Evolutionary conservation across 176 grass and related monocot species (phyloP).

Genomic region (Otatea glauca): DNA sequence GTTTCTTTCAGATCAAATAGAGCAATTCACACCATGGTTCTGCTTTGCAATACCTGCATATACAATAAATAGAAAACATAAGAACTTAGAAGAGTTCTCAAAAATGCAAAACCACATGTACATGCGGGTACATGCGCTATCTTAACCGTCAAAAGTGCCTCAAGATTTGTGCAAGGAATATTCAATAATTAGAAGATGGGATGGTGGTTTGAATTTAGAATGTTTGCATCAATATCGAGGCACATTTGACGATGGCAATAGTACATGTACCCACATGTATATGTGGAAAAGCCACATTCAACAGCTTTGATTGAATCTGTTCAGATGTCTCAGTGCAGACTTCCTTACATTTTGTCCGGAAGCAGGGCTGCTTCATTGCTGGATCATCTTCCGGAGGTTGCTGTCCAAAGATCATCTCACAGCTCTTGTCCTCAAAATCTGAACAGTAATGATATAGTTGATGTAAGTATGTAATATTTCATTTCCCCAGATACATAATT

Average conservation of each 20-base stretch:
- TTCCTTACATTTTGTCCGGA: constrained; percentile 66
- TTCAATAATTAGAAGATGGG: no score
- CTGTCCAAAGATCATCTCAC: constrained; percentile 97
- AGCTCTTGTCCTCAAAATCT: constrained; percentile 99
- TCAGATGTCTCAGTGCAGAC: constrained; percentile 10
- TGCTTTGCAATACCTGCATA: constrained; percentile 82
- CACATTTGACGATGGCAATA: no score
- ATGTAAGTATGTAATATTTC: constrained; percentile 43
- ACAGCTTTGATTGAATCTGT: constrained; percentile 5
- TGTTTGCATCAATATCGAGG: no score
- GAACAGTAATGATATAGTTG: constrained; percentile 41
- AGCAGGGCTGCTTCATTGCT: constrained; percentile 90
- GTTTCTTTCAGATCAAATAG: constrained; percentile 50
- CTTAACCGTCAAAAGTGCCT: no score
- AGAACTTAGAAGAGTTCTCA: constrained; percentile 19
- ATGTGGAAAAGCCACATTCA: background rate
- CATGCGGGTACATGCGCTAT: no score
- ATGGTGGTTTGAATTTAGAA: no score
- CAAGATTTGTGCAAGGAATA: no score
- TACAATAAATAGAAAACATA: constrained; percentile 26
- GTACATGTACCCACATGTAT: no score
- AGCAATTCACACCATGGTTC: constrained; percentile 70
- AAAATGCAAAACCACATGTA: no score
- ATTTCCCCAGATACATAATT: constrained; percentile 25
- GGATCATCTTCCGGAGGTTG: constrained; percentile 88